Evolutionary conservation across 192 early-diverging fungal genomes (phyloP).

Genomic region (Coemansia sp.): DNA sequence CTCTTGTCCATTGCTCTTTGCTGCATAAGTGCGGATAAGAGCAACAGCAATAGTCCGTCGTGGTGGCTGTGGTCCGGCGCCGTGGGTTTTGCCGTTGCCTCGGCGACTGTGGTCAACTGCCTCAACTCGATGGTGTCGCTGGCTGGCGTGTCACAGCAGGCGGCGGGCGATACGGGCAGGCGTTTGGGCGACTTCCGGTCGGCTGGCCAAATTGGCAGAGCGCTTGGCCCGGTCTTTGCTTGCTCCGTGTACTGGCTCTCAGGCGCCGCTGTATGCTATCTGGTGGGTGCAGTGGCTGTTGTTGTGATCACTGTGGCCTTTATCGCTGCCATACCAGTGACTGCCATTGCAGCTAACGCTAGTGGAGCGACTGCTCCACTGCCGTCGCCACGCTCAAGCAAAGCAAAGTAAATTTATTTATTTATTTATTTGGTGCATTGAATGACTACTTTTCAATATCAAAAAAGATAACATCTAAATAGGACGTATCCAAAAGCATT

Average conservation of each 20-base stretch:
- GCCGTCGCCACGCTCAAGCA: background rate
- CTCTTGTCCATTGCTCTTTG: conserved; percentile 62
- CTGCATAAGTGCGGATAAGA: conserved; percentile 32
- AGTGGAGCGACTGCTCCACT: background rate
- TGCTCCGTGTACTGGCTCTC: conserved; percentile 88
- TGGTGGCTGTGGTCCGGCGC: conserved; percentile 72
- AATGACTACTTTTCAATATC: too few relatives aligned
- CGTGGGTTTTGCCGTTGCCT: conserved; percentile 86
- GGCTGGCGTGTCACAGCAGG: conserved; percentile 8
- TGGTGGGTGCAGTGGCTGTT: conserved; percentile 60
- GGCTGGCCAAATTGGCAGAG: conserved; percentile 89
- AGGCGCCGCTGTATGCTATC: conserved; percentile 67
- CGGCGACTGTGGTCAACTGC: conserved; percentile 94
- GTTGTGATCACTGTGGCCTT: conserved; percentile 40
- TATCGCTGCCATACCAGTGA: conserved; percentile 17
- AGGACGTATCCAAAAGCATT: background rate
- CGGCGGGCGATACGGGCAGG: conserved; percentile 60
- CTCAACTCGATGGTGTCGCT: conserved; percentile 68
- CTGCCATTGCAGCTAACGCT: background rate
- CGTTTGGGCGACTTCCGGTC: conserved; percentile 86
- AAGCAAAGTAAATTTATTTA: background rate
- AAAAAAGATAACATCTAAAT: background rate
- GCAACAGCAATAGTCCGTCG: background rate
- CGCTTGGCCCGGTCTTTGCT: conserved; percentile 84
- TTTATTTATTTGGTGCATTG: too few relatives aligned